Percentiles rank a stretch among this genome's conserved stretches.
Conservation (phyloP, 2,329 filamentous ascomycete species). For the Polychaeton citri region DNA sequence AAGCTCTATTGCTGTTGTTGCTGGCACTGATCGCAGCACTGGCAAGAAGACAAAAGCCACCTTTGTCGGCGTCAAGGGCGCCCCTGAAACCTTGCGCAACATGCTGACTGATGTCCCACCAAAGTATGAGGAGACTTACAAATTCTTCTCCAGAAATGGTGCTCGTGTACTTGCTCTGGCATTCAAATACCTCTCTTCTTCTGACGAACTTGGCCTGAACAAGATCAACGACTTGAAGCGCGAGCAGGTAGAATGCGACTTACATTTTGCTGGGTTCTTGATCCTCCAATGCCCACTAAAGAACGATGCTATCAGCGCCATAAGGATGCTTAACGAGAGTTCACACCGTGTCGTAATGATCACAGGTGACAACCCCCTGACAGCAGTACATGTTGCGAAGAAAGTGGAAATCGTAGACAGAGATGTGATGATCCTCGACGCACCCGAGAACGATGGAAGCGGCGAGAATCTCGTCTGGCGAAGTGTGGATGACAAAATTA, state of each 20-base stretch:
- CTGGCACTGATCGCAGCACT: constrained; percentile 55
- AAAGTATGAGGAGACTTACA: constrained; percentile 95
- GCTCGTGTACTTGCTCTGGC: constrained; percentile 86
- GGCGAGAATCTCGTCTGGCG: constrained; percentile 82
- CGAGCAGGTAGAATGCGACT: constrained; percentile 72
- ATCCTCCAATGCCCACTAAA: constrained; percentile 93
- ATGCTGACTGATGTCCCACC: constrained; percentile 74
- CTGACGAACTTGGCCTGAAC: constrained; percentile 66
- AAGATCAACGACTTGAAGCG: constrained; percentile 90
- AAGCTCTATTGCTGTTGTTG: constrained; percentile 79
- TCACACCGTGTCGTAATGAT: constrained; percentile 99
- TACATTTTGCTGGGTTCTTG: constrained; percentile 88
- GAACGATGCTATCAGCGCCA: constrained; percentile 84
- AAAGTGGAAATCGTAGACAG: constrained; percentile 97
- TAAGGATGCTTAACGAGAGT: constrained; percentile 96
- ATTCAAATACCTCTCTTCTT: constrained; percentile 78
- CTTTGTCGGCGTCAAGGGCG: constrained; percentile 91
- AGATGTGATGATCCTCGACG: constrained; percentile 86
- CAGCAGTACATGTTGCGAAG: constrained; percentile 85
- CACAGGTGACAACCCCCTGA: constrained; percentile 93
- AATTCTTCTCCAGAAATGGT: constrained; percentile 92
- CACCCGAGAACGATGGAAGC: constrained; percentile 75
- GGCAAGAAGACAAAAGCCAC: constrained; percentile 70
- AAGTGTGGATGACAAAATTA: constrained; percentile 81
- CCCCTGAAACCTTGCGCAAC: constrained; percentile 89